phyloP scores from a whole-genome alignment of 129 eudicot genomes.

The Silybum marianum region DNA sequence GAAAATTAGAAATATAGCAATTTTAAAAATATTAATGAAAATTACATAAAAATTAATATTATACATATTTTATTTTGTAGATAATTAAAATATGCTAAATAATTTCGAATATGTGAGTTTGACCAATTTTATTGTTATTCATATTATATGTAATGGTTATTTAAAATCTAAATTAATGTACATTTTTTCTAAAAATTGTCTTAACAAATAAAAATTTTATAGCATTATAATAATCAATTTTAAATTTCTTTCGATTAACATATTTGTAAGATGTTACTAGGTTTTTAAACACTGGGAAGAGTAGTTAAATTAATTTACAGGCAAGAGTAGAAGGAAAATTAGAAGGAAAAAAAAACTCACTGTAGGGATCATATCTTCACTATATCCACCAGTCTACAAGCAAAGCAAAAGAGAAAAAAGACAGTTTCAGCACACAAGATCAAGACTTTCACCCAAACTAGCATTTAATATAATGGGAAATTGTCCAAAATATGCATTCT shows the following conservation, averaged over 20 bases:
- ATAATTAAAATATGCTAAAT: too few species aligned
- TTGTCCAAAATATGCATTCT: not conserved
- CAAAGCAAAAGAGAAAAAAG: constrained; percentile 13
- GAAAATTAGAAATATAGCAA: constrained; percentile 26
- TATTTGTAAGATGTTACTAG: not conserved
- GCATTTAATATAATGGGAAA: not conserved
- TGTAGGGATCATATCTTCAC: constrained; percentile 98
- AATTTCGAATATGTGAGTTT: too few species aligned
- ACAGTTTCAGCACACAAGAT: constrained; percentile 21
- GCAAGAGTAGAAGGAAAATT: not conserved
- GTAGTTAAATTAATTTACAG: not conserved
- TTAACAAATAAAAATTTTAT: too few species aligned
- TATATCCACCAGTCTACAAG: constrained; percentile 85
- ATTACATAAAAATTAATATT: too few species aligned
- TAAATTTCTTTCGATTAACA: too few species aligned
- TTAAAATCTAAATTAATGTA: too few species aligned
- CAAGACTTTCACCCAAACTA: not conserved
- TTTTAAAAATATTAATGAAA: too few species aligned
- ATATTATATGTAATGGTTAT: too few species aligned
- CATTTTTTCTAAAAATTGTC: too few species aligned
- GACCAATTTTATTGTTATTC: too few species aligned
- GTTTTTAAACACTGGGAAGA: not conserved
- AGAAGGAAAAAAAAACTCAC: constrained; percentile 47
- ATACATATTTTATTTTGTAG: too few species aligned
- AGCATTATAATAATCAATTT: too few species aligned